These are phyloP conservation scores for Dactylella cylindrospora DNA, from an alignment of 2,329 filamentous ascomycete species.

Conservation along the genomic window DNA sequence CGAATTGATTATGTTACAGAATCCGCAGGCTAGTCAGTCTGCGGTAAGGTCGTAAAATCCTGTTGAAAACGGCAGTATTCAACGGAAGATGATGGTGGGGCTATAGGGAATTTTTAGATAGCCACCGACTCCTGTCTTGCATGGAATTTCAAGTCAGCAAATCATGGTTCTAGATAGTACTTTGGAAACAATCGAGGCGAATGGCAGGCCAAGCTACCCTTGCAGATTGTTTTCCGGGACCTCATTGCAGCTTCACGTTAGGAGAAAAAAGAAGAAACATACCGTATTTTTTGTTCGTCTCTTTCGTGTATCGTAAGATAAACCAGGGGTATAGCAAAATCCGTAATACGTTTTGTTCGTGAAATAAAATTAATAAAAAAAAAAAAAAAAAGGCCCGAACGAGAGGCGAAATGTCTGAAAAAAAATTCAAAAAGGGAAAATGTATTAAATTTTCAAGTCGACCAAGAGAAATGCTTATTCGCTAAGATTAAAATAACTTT, in stretches of 20 bases:
- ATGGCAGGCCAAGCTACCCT: slow-evolving; percentile 30
- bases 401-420: too few relatives aligned
- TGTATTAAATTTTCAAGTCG: too few relatives aligned
- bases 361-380: slow-evolving; percentile 9
- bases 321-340: slow-evolving; percentile 43
- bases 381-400: too few relatives aligned
- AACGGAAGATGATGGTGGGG: slow-evolving; percentile 28
- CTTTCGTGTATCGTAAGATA: slow-evolving; percentile 44
- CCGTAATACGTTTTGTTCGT: slow-evolving; percentile 43
- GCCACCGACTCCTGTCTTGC: slow-evolving; percentile 16
- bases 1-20: slow-evolving; percentile 43
- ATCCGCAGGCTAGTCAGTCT: slow-evolving; percentile 34
- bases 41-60: slow-evolving; percentile 28
- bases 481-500: slow-evolving; percentile 40
- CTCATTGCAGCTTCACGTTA: too few relatives aligned
- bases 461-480: slow-evolving; percentile 28
- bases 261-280: slow-evolving; percentile 9
- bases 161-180: slow-evolving; percentile 12
- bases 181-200: slow-evolving; percentile 6
- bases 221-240: slow-evolving; percentile 18
- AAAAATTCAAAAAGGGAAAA: too few relatives aligned
- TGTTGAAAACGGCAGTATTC: slow-evolving; percentile 34
- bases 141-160: slow-evolving; percentile 18
- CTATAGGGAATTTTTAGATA: slow-evolving; percentile 17
- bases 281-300: slow-evolving; percentile 39